Percentiles rank a stretch among this genome's conserved stretches.
phyloP scores from a whole-genome alignment of 208 protist genomes.

The Crithidia thermophila region DNA sequence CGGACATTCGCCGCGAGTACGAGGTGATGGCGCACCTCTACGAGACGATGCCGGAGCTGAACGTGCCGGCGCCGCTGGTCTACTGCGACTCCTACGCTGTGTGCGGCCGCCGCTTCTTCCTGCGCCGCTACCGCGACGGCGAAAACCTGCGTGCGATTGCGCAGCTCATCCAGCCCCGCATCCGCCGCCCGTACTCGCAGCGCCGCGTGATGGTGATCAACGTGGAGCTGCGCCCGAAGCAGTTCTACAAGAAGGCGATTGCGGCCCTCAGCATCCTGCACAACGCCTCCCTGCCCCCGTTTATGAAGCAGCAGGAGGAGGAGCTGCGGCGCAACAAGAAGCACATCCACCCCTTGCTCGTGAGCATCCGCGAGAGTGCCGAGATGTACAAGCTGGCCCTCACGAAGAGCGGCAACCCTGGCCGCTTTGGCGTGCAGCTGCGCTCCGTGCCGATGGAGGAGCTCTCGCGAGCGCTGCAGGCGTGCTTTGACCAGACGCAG shows the following conservation, averaged over 20 bases:
- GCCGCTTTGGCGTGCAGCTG: slow-evolving; percentile 32
- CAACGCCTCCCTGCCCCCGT: slow-evolving; percentile 51
- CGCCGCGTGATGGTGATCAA: slow-evolving; percentile 56
- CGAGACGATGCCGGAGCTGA: slow-evolving; percentile 40
- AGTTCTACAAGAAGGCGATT: slow-evolving; percentile 62
- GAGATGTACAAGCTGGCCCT: slow-evolving; percentile 46
- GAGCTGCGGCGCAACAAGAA: slow-evolving; percentile 31
- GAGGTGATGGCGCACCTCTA: slow-evolving; percentile 71
- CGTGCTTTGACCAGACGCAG: slow-evolving; percentile 62
- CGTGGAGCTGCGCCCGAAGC: slow-evolving; percentile 59
- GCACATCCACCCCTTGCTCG: slow-evolving; percentile 47
- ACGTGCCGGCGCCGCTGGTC: slow-evolving; percentile 54
- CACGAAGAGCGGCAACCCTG: slow-evolving; percentile 27
- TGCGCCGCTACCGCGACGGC: slow-evolving; percentile 68
- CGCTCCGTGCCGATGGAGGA: slow-evolving; percentile 43
- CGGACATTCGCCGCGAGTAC: slow-evolving; percentile 70
- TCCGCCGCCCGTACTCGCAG: slow-evolving; percentile 73
- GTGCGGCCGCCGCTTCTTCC: slow-evolving; percentile 71
- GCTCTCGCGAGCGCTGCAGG: slow-evolving; percentile 33
- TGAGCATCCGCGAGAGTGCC: slow-evolving; percentile 39
- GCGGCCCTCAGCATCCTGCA: slow-evolving; percentile 48
- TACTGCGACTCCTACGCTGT: slow-evolving; percentile 78
- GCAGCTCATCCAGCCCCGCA: slow-evolving; percentile 70
- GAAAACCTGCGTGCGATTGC: slow-evolving; percentile 48
- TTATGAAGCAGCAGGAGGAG: slow-evolving; percentile 52